phyloP scores from a whole-genome alignment of 2,329 filamentous ascomycete species.

The Arthrobotrys sphaeroides region DNA sequence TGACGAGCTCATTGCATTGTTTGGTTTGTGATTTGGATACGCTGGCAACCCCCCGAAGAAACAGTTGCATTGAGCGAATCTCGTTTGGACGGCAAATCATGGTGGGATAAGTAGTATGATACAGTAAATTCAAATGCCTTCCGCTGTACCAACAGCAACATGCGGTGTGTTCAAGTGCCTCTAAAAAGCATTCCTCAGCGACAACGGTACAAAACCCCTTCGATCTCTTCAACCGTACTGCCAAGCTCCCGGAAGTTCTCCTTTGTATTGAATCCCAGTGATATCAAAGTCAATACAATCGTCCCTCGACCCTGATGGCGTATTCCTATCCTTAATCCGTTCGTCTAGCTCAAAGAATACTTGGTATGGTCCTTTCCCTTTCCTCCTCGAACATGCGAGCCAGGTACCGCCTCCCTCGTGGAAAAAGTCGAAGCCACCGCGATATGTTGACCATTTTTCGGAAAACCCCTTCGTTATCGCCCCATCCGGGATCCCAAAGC shows the following conservation, averaged over 20 bases:
- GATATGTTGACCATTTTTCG: neutral
- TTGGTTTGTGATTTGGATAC: no score
- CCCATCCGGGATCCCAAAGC: neutral
- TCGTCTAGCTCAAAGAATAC: constrained; percentile 1
- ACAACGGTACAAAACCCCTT: no score
- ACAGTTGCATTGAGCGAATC: no score
- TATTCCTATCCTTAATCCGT: neutral
- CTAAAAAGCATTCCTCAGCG: no score
- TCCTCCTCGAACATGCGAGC: constrained; percentile 3
- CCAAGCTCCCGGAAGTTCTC: neutral
- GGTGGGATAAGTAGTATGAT: no score
- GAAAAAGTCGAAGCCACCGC: neutral
- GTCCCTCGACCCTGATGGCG: neutral
- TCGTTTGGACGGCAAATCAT: no score
- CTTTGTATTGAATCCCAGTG: neutral
- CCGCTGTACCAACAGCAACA: no score
- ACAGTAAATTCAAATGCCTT: no score
- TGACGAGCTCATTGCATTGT: no score
- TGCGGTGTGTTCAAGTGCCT: no score
- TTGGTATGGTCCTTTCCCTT: constrained; percentile 8
- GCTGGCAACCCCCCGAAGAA: no score
- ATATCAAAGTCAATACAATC: constrained; percentile 13
- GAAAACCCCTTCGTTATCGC: neutral
- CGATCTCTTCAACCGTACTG: neutral
- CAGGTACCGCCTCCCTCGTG: neutral